Conservation (phyloP, 2,329 filamentous ascomycete species). For the Penicillium aurantiogriseum region DNA sequence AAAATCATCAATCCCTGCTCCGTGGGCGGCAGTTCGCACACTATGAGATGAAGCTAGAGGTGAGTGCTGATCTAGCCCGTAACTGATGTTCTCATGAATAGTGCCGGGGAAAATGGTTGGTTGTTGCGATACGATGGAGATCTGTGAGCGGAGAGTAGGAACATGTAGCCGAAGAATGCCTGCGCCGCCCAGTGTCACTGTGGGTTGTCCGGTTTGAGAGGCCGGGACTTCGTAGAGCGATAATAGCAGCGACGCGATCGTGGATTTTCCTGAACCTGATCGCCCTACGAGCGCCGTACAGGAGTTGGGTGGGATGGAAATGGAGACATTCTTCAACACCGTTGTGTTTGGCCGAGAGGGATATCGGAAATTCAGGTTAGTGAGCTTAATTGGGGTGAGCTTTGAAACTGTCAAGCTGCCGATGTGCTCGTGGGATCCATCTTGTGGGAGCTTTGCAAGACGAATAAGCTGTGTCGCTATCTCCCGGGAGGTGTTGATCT, state of each 20-base stretch:
- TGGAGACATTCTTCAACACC: conserved; percentile 64
- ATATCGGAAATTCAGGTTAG: conserved; percentile 69
- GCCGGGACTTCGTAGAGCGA: conserved; percentile 60
- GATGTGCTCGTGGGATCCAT: conserved; percentile 57
- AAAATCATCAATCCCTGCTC: conserved; percentile 70
- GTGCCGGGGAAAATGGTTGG: conserved; percentile 60
- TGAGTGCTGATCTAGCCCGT: conserved; percentile 64
- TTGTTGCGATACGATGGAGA: conserved; percentile 60
- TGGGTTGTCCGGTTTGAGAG: conserved; percentile 23
- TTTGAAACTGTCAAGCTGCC: conserved; percentile 48
- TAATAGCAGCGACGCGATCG: conserved; percentile 71
- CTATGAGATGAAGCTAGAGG: conserved; percentile 48
- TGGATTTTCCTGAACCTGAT: conserved; percentile 91
- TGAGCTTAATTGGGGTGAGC: conserved; percentile 57
- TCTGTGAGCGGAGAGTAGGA: conserved; percentile 57
- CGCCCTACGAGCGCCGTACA: conserved; percentile 77
- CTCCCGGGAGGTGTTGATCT: conserved; percentile 71
- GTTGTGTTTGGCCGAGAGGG: conserved; percentile 53
- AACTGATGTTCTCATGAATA: conserved; percentile 61
- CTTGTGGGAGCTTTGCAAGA: conserved; percentile 60
- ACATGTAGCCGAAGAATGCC: conserved; percentile 62
- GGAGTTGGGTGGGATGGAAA: conserved; percentile 62
- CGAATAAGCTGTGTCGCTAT: conserved; percentile 71
- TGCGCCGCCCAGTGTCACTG: conserved; percentile 54
- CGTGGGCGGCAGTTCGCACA: conserved; percentile 56